Evolutionary conservation across 371 early-diverging fungal species (phyloP).

Genomic region (Lichtheimia hyalospora): DNA sequence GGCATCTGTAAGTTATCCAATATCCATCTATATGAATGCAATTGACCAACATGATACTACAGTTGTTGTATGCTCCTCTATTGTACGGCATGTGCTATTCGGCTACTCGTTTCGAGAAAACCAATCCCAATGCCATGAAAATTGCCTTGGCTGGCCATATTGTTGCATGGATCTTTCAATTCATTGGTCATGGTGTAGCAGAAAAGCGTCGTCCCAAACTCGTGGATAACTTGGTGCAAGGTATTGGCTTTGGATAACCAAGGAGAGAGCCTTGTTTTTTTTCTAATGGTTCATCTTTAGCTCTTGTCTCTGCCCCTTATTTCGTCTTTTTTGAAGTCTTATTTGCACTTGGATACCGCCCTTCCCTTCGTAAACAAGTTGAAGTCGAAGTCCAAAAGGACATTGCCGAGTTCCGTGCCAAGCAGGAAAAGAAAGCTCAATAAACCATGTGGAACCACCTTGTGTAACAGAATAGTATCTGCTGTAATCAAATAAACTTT

Average conservation of each 20-base stretch:
- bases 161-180: conserved; percentile 85
- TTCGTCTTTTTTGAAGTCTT: conserved; percentile 92
- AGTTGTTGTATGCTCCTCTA: conserved; percentile 62
- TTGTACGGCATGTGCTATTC: conserved; percentile 58
- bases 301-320: conserved; percentile 91
- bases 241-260: too few relatives aligned
- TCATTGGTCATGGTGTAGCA: conserved; percentile 82
- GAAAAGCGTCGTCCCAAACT: conserved; percentile 92
- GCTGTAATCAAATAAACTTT: too few relatives aligned
- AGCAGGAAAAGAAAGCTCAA: conserved; percentile 4
- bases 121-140: conserved; percentile 51
- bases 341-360: conserved; percentile 84
- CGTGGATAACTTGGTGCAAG: conserved; percentile 82
- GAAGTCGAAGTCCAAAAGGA: conserved; percentile 60
- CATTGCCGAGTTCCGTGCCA: conserved; percentile 62
- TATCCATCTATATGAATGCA: neutral
- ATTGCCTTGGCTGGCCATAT: conserved; percentile 65
- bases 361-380: conserved; percentile 65
- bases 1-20: conserved; percentile 58
- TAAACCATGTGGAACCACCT: too few relatives aligned
- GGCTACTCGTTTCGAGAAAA: conserved; percentile 55
- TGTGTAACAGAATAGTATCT: too few relatives aligned
- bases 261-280: too few relatives aligned
- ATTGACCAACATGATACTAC: neutral
- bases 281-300: conserved; percentile 32